These are phyloP conservation scores for Termitomyces bulborhizus DNA, from an alignment of 768 basidiomycete species.

Conservation along the genomic window DNA sequence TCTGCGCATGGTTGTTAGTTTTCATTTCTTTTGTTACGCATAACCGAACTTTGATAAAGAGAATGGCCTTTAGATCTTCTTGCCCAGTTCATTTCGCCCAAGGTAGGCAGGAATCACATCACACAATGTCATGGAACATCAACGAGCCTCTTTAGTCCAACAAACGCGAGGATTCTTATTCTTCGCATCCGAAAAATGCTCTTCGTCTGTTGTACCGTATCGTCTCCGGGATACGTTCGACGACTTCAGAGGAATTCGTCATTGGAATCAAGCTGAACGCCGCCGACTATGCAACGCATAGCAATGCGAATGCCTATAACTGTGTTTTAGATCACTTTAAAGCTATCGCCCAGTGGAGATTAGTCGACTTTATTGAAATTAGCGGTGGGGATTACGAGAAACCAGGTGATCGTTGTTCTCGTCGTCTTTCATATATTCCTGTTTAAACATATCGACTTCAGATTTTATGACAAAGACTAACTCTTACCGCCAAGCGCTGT, in stretches of 20 bases:
- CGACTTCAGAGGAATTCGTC: slow-evolving; percentile 53
- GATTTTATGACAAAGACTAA: slow-evolving; percentile 34
- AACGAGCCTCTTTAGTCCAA: slow-evolving; percentile 25
- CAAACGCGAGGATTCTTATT: slow-evolving; percentile 55
- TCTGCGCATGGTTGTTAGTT: slow-evolving; percentile 79
- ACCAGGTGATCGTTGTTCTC: slow-evolving; percentile 41
- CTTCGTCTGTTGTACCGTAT: slow-evolving; percentile 58
- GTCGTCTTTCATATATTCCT: background rate
- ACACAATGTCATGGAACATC: background rate
- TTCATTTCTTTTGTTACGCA: background rate
- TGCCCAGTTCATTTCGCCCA: slow-evolving; percentile 70
- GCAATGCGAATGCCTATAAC: slow-evolving; percentile 20
- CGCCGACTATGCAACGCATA: slow-evolving; percentile 55
- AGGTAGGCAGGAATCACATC: slow-evolving; percentile 26
- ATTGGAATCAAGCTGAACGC: slow-evolving; percentile 79
- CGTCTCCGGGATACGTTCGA: slow-evolving; percentile 45
- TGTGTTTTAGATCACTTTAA: slow-evolving; percentile 56
- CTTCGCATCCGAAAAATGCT: slow-evolving; percentile 30
- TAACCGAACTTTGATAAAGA: background rate
- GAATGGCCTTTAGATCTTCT: slow-evolving; percentile 51
- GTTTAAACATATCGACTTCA: slow-evolving; percentile 13
- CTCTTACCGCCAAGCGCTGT: slow-evolving; percentile 63
- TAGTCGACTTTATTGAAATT: slow-evolving; percentile 81
- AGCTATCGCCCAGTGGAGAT: slow-evolving; percentile 55
- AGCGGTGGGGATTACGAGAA: slow-evolving; percentile 84